Evolutionary conservation across 208 protist species (phyloP), one percentile per base, ranked within the genome.

Genomic region (Plasmodiophora brassicae): DNA sequence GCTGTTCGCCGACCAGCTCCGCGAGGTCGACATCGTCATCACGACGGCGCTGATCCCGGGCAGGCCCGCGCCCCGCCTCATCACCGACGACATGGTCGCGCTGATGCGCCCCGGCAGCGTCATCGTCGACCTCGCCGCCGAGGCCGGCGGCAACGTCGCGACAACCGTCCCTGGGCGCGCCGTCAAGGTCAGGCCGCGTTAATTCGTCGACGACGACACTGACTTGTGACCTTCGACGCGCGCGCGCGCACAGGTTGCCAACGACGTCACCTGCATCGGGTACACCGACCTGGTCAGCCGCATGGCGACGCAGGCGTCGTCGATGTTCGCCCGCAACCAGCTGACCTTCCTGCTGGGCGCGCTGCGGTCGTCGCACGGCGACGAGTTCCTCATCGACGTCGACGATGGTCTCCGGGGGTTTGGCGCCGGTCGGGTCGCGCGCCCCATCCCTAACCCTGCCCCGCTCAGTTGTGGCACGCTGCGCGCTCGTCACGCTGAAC

Each of bases 11-110:
- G 93, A 97, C n/a, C n/a, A n/a, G 87, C 87, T 72, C 43, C 91
- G 94, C 78, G 93, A 96, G n/a, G 93, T 96, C 0, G 96, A 97
- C 87, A 96, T 97, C 86, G 93, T 97, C 53, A 97, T 97, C 86
- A 98, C 96, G 0, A 98, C 96, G 0, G 96, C 96, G 5, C 85
- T 93, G 0, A 97, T 98, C 45, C 96, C 96, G 10, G 94, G 95
- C 71, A 93, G 93, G 72, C 46, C 72, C 36, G 95, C 96, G 0
- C 96, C 96, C 0, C 92, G 87, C 28, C 89, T 98, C 25, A 94
- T 98, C 72, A 92, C 87, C 41, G 91, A 93, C 43, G 90, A 95
- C 0, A 96, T 96, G 95, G 93, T 96, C 38, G 46, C 25, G 1
- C n/a, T 25, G 46, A 46, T 89, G 39, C 84, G 95, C 88, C 89